Percentiles rank a stretch among this genome's conserved stretches.
These are phyloP conservation scores for Noccaea bulbosa DNA, from an alignment of 345 rosid genomes.

Conservation along the genomic window DNA sequence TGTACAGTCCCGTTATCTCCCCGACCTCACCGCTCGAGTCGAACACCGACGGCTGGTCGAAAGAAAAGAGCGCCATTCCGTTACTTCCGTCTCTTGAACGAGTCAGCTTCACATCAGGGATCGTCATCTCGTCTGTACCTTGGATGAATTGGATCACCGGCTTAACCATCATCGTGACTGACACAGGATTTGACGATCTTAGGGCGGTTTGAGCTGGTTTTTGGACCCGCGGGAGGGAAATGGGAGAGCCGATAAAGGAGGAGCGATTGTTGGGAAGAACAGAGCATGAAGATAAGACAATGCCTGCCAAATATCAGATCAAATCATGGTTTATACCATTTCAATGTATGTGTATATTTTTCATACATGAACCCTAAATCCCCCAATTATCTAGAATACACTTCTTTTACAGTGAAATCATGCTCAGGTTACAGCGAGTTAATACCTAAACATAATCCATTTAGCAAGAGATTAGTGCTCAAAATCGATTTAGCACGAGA, in stretches of 20 bases:
- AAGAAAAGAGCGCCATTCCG: constrained; percentile 80
- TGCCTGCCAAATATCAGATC: constrained; percentile 45
- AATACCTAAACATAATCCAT: not conserved
- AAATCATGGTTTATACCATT: not conserved
- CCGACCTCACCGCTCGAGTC: constrained; percentile 87
- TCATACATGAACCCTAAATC: constrained; percentile 32
- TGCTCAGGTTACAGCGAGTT: not conserved
- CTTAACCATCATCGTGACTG: constrained; percentile 68
- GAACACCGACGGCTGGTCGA: constrained; percentile 88
- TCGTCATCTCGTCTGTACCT: constrained; percentile 87
- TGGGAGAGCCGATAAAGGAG: constrained; percentile 53
- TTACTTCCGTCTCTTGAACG: constrained; percentile 84
- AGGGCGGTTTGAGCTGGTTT: constrained; percentile 30
- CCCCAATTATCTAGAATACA: constrained; percentile 2
- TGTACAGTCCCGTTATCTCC: constrained; percentile 92
- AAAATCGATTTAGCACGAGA: not conserved
- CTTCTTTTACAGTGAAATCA: not conserved
- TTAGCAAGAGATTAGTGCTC: too few species aligned
- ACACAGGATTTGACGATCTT: constrained; percentile 31
- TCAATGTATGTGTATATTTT: not conserved
- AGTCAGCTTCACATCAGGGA: constrained; percentile 86
- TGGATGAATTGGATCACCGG: constrained; percentile 84
- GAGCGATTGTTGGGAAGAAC: constrained; percentile 49
- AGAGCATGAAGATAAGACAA: constrained; percentile 46
- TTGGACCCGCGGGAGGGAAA: constrained; percentile 39